Evolutionary conservation across 805 yeast genomes (phyloP).

Genomic region (Kockiozyma suomiensis): DNA sequence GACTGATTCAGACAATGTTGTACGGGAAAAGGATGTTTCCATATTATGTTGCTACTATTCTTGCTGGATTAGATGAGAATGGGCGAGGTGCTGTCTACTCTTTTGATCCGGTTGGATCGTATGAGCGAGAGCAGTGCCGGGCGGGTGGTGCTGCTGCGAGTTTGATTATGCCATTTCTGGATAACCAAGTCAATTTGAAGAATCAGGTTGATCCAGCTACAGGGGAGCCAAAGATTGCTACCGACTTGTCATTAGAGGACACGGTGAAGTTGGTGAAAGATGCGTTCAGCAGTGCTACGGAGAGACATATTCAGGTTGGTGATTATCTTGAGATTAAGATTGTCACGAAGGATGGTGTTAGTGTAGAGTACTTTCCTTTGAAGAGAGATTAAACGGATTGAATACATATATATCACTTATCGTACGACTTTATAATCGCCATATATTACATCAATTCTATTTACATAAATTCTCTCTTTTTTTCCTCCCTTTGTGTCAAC

Average conservation of each 20-base stretch:
- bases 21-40: slow-evolving; percentile 96
- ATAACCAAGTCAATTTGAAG: slow-evolving; percentile 94
- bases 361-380: slow-evolving; percentile 78
- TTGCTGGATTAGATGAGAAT: slow-evolving; percentile 88
- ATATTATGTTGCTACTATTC: slow-evolving; percentile 89
- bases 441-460: background rate
- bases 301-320: slow-evolving; percentile 98
- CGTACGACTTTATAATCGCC: too few species aligned
- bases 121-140: slow-evolving; percentile 95
- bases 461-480: background rate
- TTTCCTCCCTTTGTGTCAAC: too few species aligned
- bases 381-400: slow-evolving; percentile 70
- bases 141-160: slow-evolving; percentile 98
- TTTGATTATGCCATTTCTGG: slow-evolving; percentile 95
- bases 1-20: slow-evolving; percentile 84
- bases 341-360: slow-evolving; percentile 90
- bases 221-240: slow-evolving; percentile 62
- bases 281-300: slow-evolving; percentile 95
- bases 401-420: background rate
- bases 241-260: slow-evolving; percentile 73
- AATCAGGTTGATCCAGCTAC: slow-evolving; percentile 86
- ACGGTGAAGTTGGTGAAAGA: slow-evolving; percentile 86
- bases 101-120: slow-evolving; percentile 96
- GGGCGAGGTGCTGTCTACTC: slow-evolving; percentile 96
- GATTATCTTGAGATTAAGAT: slow-evolving; percentile 90